These are phyloP conservation scores for Dendrobium huoshanense DNA, from an alignment of 106 monocot species.

Conservation along the genomic window DNA sequence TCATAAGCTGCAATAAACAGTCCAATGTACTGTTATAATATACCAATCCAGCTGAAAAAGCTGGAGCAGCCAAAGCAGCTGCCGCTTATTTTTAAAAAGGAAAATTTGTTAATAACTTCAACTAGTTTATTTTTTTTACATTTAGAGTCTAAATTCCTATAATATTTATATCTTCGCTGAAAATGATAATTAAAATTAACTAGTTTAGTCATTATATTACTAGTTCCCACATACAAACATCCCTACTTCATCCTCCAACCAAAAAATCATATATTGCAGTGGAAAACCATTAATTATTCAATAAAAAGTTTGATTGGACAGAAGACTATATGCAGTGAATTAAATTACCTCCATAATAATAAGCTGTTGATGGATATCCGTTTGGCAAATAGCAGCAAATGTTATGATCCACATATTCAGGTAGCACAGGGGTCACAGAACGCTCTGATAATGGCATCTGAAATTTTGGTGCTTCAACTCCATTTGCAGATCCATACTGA, in stretches of 20 bases:
- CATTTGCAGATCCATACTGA: constrained; percentile 21
- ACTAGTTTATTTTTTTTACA: background rate
- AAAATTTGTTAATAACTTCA: background rate
- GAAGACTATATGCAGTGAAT: background rate
- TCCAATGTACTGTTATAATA: background rate
- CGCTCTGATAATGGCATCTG: background rate
- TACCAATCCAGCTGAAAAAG: no score
- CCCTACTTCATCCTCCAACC: no score
- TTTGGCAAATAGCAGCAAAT: constrained; percentile 20
- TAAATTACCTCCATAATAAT: constrained; percentile 50
- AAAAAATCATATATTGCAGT: background rate
- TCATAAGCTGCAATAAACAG: constrained; percentile 37
- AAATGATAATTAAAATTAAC: no score
- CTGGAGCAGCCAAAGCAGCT: no score
- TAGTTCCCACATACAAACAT: no score
- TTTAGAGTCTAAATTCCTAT: background rate
- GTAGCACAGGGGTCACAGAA: constrained; percentile 16
- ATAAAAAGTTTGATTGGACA: background rate
- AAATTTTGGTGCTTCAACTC: constrained; percentile 13
- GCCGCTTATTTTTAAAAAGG: background rate
- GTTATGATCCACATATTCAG: constrained; percentile 7
- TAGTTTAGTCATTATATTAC: no score
- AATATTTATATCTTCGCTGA: background rate
- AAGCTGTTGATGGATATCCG: constrained; percentile 36
- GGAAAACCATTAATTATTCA: background rate